A percentile compares a stretch with the other conserved stretches of the same genome.
Conservation (phyloP, 208 protist species). For the Leishmania tarentolae region DNA sequence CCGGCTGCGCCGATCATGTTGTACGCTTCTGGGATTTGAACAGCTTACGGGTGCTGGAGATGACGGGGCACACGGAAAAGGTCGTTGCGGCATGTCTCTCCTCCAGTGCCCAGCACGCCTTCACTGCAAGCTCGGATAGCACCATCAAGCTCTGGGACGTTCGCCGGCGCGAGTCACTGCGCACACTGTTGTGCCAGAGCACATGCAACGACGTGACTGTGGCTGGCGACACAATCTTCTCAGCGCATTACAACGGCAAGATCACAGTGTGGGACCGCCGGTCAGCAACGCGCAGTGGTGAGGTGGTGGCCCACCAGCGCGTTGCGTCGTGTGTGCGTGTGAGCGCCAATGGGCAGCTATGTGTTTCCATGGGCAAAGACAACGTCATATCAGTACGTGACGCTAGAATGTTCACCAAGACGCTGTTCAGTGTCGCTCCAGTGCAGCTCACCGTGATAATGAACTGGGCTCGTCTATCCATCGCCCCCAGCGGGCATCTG, state of each 20-base stretch:
- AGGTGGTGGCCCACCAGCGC: constrained; percentile 52
- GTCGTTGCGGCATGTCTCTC: constrained; percentile 68
- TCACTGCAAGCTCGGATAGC: constrained; percentile 71
- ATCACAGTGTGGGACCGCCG: constrained; percentile 65
- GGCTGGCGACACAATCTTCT: constrained; percentile 50
- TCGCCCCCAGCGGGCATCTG: constrained; percentile 41
- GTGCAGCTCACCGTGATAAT: constrained; percentile 41
- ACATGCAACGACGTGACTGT: constrained; percentile 71
- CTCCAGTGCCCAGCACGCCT: constrained; percentile 50
- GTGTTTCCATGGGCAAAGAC: constrained; percentile 68
- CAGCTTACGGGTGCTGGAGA: constrained; percentile 55
- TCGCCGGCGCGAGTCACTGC: constrained; percentile 33
- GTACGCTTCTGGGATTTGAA: constrained; percentile 71
- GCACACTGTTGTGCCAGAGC: constrained; percentile 62
- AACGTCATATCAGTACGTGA: constrained; percentile 63
- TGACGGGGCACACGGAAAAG: constrained; percentile 72
- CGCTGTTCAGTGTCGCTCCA: constrained; percentile 38
- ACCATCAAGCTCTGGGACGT: constrained; percentile 81
- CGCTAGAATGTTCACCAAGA: constrained; percentile 44
- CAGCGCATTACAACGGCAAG: constrained; percentile 75
- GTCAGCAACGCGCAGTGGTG: constrained; percentile 23
- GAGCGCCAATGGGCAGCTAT: constrained; percentile 37
- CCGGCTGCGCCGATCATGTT: constrained; percentile 65
- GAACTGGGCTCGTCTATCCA: constrained; percentile 60
- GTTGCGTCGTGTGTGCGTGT: constrained; percentile 65